Base-by-base conservation (phyloP, 2,329 filamentous ascomycete species). In the Fusarium austroafricanum region DNA sequence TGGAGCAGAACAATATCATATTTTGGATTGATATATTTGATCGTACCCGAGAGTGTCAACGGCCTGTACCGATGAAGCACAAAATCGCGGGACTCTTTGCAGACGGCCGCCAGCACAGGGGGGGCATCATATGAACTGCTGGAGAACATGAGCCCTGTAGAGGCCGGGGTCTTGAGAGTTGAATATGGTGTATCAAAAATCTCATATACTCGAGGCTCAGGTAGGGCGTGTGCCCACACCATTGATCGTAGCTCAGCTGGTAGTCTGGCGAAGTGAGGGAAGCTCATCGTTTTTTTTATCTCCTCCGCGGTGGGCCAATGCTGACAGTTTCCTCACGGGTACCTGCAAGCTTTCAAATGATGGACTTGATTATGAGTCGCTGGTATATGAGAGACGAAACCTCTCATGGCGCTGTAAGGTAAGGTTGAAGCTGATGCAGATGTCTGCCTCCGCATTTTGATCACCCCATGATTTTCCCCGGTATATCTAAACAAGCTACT, bases 221-320 rank as follows among this genome's bases (percentile, higher is more conserved):
- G 65, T 26, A 72, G 56, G 37, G 67, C 59, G 42, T 61, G 55
- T 43, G 35, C 47, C 67, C 69, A 68, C 18, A 66, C 50, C 55
- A 70, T 72, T n/a, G 55, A 61, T 38, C 67, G 58, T 42, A 71
- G 51, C 67, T 71, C 65, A 33, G 58, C 56, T 15, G 65, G 71
- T 10, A 67, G 38, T 21, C 50, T 68, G 35, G 28, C 28, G 37
- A 71, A 71, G 39, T 51, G 50, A n/a, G 50, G 35, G 35, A 72
- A 71, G 18, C 28, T 50, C 39, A 60, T 45, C 10, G 53, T 26
- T 59, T 54, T 54, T 39, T 60, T 53, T 59, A 33, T 52, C 21
- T 26, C 56, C 39, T 20, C 40, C 40, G 28, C 31, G 11, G 3
- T 50, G 31, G n/a, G 37, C n/a, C 33, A 47, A 49, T 45, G 20